Base-by-base conservation (phyloP, 306 rosid genomes). In the Notholithocarpus densiflorus region DNA sequence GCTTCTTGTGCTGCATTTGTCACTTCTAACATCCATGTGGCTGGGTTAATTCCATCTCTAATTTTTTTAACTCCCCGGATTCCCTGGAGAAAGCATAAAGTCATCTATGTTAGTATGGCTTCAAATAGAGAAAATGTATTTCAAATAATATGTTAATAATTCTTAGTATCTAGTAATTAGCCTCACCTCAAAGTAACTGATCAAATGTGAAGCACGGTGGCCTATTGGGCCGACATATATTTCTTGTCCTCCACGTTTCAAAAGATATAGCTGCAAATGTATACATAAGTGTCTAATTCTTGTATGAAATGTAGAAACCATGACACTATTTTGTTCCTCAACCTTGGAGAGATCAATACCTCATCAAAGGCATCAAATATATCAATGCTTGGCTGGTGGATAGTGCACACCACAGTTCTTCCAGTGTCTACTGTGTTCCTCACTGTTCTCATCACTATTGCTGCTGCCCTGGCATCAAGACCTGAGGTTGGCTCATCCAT, bases 401-500 rank as follows among this genome's bases (percentile, higher is more conserved):
- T 94, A 20, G 98, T 92, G 72, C 97, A 94, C n/a, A 94, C 97
- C 73, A 94, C 98, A 3, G 97, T 94, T 83, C 98, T 74, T 6
- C 97, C 97, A 3, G 98, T 94, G 83, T 94, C 92, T 32, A 92
- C 97, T 0, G 97, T 92, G 84, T 90, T 94, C 82, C 98, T 90
- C 74, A 94, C 97, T 2, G 98, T 90, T 82, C 98, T 92, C 98
- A 94, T 94, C 24, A 94, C 97, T 54, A 94, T 89, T 27, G 98
- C 97, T 56, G 98, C 98, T 69, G 97, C 98, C 79, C 98, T 85
- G 23, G 98, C 98, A 91, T 92, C 98, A 65, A 94, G 98, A 72
- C 98, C 98, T 19, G 98, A 92, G 75, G 98, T 94, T 65, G 98
- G 98, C 78, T 94, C 98, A 71, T 94, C 98, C 98, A 92, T 94